phyloP scores from a whole-genome alignment of 441 rosid species.

The Capsella rubella region DNA sequence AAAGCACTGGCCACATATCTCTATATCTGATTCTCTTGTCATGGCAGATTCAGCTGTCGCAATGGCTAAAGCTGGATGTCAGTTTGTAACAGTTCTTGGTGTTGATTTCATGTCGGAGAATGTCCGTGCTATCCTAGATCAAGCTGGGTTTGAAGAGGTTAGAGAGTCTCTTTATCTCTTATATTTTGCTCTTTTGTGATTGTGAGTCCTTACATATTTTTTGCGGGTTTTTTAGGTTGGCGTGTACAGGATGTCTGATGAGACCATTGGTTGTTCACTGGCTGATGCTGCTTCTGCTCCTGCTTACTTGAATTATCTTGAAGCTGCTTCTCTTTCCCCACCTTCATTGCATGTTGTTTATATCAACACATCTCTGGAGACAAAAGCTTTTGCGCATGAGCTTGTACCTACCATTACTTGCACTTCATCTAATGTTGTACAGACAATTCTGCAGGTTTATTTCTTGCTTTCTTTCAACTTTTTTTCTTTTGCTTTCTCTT shows the following conservation, averaged over 20 bases:
- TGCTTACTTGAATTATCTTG: slow-evolving; percentile 80
- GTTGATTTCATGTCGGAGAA: slow-evolving; percentile 99
- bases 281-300: slow-evolving; percentile 97
- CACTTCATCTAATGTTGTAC: slow-evolving; percentile 95
- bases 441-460: slow-evolving; percentile 88
- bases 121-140: slow-evolving; percentile 94
- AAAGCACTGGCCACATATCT: slow-evolving; percentile 91
- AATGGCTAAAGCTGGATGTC: slow-evolving; percentile 93
- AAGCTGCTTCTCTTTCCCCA: slow-evolving; percentile 63
- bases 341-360: slow-evolving; percentile 91
- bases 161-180: slow-evolving; percentile 8
- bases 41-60: slow-evolving; percentile 97
- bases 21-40: slow-evolving; percentile 91
- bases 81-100: slow-evolving; percentile 87
- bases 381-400: slow-evolving; percentile 96
- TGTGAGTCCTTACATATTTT: slow-evolving; percentile 17
- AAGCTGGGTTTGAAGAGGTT: slow-evolving; percentile 88
- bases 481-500: slow-evolving; percentile 4
- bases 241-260: slow-evolving; percentile 92
- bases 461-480: not conserved
- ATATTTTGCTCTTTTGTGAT: not conserved
- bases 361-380: slow-evolving; percentile 93
- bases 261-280: slow-evolving; percentile 89
- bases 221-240: slow-evolving; percentile 64
- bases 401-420: slow-evolving; percentile 97